These are phyloP conservation scores for Echeveria elegans DNA, from an alignment of 164 flowering plant species.

Conservation along the genomic window DNA sequence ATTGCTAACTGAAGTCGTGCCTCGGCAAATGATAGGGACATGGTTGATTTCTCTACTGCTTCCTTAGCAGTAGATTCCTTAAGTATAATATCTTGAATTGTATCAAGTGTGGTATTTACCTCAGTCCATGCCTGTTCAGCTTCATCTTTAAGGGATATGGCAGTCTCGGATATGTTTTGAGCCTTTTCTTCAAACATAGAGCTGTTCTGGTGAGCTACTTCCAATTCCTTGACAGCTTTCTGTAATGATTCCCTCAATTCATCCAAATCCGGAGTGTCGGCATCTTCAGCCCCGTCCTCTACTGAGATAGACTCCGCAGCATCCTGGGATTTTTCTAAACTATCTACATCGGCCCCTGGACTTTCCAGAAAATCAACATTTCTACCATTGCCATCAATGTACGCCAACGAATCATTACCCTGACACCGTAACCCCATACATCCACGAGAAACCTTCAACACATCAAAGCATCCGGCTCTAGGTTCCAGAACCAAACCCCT, in stretches of 20 bases:
- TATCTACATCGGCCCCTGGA: constrained; percentile 13
- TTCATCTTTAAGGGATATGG: constrained; percentile 80
- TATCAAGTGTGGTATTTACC: constrained; percentile 38
- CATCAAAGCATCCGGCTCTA: constrained; percentile 13
- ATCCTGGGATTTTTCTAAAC: constrained; percentile 10
- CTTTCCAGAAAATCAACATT: constrained; percentile 26
- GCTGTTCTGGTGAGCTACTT: constrained; percentile 69
- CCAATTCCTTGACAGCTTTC: constrained; percentile 69
- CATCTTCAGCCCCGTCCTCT: constrained; percentile 18
- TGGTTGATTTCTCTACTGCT: constrained; percentile 76
- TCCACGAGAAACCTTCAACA: constrained; percentile 15
- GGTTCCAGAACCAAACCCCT: constrained; percentile 10
- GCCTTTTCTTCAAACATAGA: constrained; percentile 91
- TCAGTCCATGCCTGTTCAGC: constrained; percentile 59
- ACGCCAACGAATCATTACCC: constrained; percentile 56
- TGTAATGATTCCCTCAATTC: constrained; percentile 59
- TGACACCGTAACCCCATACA: constrained; percentile 30
- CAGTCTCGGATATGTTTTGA: constrained; percentile 79
- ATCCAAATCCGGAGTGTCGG: constrained; percentile 40
- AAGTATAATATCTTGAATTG: constrained; percentile 42
- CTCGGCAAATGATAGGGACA: constrained; percentile 83
- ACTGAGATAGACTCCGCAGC: background rate
- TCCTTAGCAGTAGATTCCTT: constrained; percentile 69
- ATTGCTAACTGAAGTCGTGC: constrained; percentile 65
- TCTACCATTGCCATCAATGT: constrained; percentile 43